Conservation (phyloP, 73 alveolate species). For the Paramecium tetraurelia region DNA sequence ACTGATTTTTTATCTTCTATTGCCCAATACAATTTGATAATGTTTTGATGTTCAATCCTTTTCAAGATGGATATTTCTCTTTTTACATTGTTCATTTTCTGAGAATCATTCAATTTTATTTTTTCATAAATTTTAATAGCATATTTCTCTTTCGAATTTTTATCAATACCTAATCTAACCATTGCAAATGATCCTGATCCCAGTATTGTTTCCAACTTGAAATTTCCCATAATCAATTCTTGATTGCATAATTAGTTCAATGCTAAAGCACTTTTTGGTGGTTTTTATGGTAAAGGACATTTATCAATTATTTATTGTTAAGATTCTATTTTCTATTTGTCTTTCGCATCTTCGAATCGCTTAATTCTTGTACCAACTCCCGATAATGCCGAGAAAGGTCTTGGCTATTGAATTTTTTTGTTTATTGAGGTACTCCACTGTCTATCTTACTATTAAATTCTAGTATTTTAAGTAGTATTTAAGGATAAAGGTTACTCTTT, state of each 20-base stretch:
- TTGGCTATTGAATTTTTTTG: not conserved
- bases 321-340: not conserved
- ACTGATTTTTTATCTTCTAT: conserved; percentile 77
- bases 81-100: conserved; percentile 87
- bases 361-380: not conserved
- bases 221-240: conserved; percentile 31
- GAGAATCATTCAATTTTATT: conserved; percentile 79
- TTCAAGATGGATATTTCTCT: conserved; percentile 87
- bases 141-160: conserved; percentile 70
- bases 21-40: conserved; percentile 79
- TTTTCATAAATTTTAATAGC: conserved; percentile 93
- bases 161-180: conserved; percentile 79
- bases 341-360: not conserved
- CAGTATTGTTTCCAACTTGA: conserved; percentile 60
- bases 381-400: not conserved
- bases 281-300: not conserved
- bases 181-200: conserved; percentile 96
- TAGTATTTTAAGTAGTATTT: not conserved
- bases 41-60: conserved; percentile 84
- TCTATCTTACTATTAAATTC: not conserved
- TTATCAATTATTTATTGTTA: not conserved
- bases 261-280: not conserved
- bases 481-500: not conserved
- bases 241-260: not conserved
- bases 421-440: not conserved